Conservation (phyloP, 768 basidiomycete genomes). For the Suillus fuscotomentosus region DNA sequence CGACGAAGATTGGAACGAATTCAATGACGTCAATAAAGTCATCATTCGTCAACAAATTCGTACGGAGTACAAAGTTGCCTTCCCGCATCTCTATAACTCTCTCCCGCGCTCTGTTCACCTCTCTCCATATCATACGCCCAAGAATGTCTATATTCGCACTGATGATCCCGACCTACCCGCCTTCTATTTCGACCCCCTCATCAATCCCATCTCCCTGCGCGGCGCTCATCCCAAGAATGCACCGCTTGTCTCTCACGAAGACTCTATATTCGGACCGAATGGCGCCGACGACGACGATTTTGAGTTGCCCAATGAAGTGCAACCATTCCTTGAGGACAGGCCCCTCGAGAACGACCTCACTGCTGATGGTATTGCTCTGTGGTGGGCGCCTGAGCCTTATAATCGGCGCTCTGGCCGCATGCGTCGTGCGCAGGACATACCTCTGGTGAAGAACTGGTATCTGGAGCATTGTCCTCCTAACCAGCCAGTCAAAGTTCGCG, state of each 20-base stretch:
- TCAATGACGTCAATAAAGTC: constrained; percentile 99
- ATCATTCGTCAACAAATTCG: constrained; percentile 98
- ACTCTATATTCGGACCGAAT: constrained; percentile 87
- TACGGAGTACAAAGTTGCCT: constrained; percentile 98
- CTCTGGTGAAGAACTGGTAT: constrained; percentile 98
- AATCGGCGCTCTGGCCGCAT: constrained; percentile 88
- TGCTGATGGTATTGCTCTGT: constrained; percentile 94
- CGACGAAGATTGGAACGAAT: constrained; percentile 99
- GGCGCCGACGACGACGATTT: constrained; percentile 86
- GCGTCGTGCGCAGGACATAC: constrained; percentile 92
- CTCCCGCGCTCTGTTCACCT: constrained; percentile 93
- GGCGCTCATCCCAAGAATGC: constrained; percentile 82
- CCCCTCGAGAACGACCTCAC: constrained; percentile 87
- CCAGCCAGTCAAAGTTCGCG: constrained; percentile 96
- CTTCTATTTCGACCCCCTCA: constrained; percentile 98
- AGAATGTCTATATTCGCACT: constrained; percentile 98
- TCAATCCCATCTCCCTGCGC: constrained; percentile 95
- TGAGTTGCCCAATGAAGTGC: constrained; percentile 71
- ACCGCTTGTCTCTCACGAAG: constrained; percentile 85
- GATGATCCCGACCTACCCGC: constrained; percentile 99
- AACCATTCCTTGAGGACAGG: constrained; percentile 79
- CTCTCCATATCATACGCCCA: constrained; percentile 88
- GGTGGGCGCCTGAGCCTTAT: constrained; percentile 99
- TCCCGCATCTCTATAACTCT: constrained; percentile 98
- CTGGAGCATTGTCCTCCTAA: constrained; percentile 96